A percentile compares a stretch with the other conserved stretches of the same genome.
Evolutionary conservation across 1,284 basidiomycete species (phyloP).

Genomic region (Rhodofomes roseus): DNA sequence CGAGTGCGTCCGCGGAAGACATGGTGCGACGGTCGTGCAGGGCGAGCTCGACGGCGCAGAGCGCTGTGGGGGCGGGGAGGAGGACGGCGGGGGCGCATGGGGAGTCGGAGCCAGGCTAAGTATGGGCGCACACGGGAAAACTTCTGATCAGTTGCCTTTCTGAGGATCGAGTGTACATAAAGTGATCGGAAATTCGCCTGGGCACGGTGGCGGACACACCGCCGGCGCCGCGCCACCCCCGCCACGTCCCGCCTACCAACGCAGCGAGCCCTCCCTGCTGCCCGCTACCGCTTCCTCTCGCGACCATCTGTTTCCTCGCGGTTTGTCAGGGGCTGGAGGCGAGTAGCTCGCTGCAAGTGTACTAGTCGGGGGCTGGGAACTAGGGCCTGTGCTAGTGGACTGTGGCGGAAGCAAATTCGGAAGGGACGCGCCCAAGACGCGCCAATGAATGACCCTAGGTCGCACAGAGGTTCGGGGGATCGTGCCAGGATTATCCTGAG

Average conservation of each 20-base stretch:
- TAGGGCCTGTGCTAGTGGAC: no score
- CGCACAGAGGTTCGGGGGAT: no score
- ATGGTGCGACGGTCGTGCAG: neutral
- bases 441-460: no score
- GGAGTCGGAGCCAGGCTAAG: neutral
- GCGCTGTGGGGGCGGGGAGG: neutral
- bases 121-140: neutral
- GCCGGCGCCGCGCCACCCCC: neutral
- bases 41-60: neutral
- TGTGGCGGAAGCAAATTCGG: no score
- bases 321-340: no score
- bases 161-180: neutral
- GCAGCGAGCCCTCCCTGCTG: no score
- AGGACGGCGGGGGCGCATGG: neutral
- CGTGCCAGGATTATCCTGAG: no score
- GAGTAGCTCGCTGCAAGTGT: no score
- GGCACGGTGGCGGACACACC: neutral
- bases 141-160: slow-evolving; percentile 1
- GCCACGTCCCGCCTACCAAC: neutral
- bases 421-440: no score
- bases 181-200: neutral
- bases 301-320: no score
- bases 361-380: no score
- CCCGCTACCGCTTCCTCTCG: no score
- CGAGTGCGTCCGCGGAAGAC: neutral